A percentile compares a stretch with the other conserved stretches of the same genome.
Conservation (phyloP, 1,284 basidiomycete genomes). For the Phlebopus sp. region DNA sequence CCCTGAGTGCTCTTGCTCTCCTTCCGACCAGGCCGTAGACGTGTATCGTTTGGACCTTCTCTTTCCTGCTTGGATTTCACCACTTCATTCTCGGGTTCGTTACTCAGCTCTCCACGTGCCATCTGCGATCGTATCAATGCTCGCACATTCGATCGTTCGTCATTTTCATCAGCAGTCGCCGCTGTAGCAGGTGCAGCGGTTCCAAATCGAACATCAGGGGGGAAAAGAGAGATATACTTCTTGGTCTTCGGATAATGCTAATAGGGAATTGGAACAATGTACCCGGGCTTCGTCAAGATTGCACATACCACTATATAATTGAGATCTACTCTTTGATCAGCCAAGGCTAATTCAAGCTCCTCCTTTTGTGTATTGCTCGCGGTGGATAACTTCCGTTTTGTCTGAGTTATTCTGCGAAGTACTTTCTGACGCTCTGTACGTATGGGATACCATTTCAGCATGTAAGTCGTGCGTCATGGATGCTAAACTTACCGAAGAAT, state of each 20-base stretch:
- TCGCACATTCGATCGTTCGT: conserved; percentile 60
- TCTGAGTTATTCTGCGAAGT: conserved; percentile 65
- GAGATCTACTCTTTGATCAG: conserved; percentile 69
- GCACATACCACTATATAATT: conserved; percentile 76
- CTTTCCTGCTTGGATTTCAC: conserved; percentile 19
- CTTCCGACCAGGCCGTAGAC: conserved; percentile 3
- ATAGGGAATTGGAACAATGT: conserved; percentile 5
- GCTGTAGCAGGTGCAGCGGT: conserved; percentile 20
- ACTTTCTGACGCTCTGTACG: conserved; percentile 77
- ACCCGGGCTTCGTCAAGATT: neutral
- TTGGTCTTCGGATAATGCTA: conserved; percentile 79
- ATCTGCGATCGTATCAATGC: conserved; percentile 62
- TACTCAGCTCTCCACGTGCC: conserved; percentile 56
- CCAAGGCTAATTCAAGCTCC: conserved; percentile 48
- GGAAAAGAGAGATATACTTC: conserved; percentile 86
- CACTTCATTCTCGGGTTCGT: conserved; percentile 58
- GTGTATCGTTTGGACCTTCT: conserved; percentile 6
- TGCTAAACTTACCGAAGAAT: conserved; percentile 71
- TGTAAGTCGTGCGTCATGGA: neutral
- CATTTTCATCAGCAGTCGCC: conserved; percentile 19
- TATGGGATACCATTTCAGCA: neutral
- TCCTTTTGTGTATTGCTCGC: conserved; percentile 38
- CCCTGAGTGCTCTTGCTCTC: neutral
- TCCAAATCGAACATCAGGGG: conserved; percentile 55
- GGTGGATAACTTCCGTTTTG: conserved; percentile 48